phyloP scores from a whole-genome alignment of 2,329 filamentous ascomycete genomes.

The Zymoseptoria passerinii region DNA sequence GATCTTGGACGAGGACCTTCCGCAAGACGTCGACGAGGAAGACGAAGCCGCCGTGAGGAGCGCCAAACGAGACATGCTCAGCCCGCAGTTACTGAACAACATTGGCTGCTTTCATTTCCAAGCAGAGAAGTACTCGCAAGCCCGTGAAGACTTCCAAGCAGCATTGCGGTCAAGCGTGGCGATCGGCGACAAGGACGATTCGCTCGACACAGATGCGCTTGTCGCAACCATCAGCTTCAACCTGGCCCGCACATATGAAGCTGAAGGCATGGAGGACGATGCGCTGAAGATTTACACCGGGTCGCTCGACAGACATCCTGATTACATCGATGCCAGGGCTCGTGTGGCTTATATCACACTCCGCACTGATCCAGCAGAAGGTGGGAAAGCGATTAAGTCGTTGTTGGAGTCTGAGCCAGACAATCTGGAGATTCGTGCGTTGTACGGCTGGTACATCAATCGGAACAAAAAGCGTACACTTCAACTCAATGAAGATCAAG shows the following conservation, averaged over 20 bases:
- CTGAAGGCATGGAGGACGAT: conserved; percentile 68
- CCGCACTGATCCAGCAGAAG: conserved; percentile 69
- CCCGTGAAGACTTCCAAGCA: conserved; percentile 84
- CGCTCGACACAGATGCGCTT: conserved; percentile 74
- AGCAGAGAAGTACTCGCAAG: conserved; percentile 68
- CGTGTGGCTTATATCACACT: conserved; percentile 86
- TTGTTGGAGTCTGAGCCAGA: conserved; percentile 75
- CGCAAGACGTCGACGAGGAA: conserved; percentile 32
- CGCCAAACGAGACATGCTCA: conserved; percentile 65
- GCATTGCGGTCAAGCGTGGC: conserved; percentile 81
- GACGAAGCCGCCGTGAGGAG: conserved; percentile 25
- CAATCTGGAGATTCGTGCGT: conserved; percentile 82
- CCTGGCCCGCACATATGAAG: conserved; percentile 85
- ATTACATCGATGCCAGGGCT: conserved; percentile 87
- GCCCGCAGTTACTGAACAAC: conserved; percentile 90
- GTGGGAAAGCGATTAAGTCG: conserved; percentile 75
- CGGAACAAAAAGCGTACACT: conserved; percentile 74
- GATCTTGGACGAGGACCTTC: conserved; percentile 61
- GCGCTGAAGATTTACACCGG: conserved; percentile 84
- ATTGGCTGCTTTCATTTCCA: conserved; percentile 95
- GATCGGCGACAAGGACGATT: conserved; percentile 54
- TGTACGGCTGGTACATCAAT: conserved; percentile 94
- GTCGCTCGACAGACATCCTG: conserved; percentile 68
- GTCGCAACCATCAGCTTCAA: conserved; percentile 97
- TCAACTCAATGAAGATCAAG: conserved; percentile 79